Evolutionary conservation across 495 filamentous ascomycete genomes (phyloP), one percentile per base, ranked within the genome.

Genomic region (Cryomyces minteri): DNA sequence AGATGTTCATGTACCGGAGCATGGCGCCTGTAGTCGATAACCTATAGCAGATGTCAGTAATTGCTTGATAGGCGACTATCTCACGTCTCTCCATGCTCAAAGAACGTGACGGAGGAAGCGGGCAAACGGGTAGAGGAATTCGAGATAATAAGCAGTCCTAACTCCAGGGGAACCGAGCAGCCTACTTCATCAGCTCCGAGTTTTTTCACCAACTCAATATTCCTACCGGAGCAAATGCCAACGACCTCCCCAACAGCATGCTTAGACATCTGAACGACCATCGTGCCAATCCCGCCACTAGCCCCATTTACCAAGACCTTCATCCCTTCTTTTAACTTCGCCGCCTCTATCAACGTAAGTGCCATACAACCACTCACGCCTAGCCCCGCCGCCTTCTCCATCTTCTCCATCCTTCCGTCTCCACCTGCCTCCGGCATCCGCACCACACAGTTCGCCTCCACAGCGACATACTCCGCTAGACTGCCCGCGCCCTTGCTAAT

Each of bases 11-110:
- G 43, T 1, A 65, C 42, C 5, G 45, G 39, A 5, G 28, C 6
- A 6, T 37, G n/a, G n/a, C n/a, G n/a, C n/a, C n/a, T n/a, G n/a
- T n/a, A n/a, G n/a, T n/a, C n/a, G n/a, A n/a, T n/a, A n/a, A n/a
- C n/a, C n/a, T n/a, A n/a, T n/a, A n/a, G n/a, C n/a, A n/a, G n/a
- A n/a, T n/a, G 7, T 37, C n/a, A 6, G 33, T 37, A 37, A 37
- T 7, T n/a, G 59, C 52, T 11, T 68, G 74, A 52, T 86, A 86
- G 53, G 84, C 78, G 36, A 86, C 64, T 2, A 82, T 65, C 45
- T n/a, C n/a, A n/a, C n/a, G n/a, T n/a, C n/a, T n/a, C n/a, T n/a
- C n/a, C n/a, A n/a, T n/a, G n/a, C n/a, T n/a, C n/a, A n/a, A n/a
- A n/a, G n/a, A n/a, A n/a, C n/a, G n/a, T n/a, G n/a, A n/a, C n/a